These are phyloP conservation scores for Plenodomus lindquistii DNA, from an alignment of 2,329 filamentous ascomycete genomes.

Conservation along the genomic window DNA sequence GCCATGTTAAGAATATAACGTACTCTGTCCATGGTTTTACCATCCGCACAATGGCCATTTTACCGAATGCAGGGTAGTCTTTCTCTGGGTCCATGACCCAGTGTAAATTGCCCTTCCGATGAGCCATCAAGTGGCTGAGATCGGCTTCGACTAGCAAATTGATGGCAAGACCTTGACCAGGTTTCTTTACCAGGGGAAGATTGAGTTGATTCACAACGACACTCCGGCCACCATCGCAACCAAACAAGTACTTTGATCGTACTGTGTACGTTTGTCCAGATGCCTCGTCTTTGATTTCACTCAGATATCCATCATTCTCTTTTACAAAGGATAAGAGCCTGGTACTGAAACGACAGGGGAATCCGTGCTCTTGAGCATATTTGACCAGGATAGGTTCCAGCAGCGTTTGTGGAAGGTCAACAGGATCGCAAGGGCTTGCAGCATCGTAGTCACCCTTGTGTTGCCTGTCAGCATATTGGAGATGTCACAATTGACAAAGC, in stretches of 20 bases:
- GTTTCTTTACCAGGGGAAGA: constrained; percentile 52
- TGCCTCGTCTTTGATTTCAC: constrained; percentile 39
- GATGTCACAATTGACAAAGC: neutral
- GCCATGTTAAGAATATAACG: too few relatives aligned
- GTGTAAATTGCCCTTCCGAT: constrained; percentile 62
- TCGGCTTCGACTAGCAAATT: constrained; percentile 59
- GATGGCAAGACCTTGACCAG: constrained; percentile 49
- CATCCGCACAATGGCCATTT: constrained; percentile 50
- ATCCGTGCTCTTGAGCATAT: constrained; percentile 42
- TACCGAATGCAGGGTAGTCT: neutral
- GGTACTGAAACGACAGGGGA: constrained; percentile 47
- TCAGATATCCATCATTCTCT: constrained; percentile 15
- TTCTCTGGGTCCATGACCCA: constrained; percentile 62
- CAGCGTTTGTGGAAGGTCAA: constrained; percentile 50
- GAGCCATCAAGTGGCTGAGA: constrained; percentile 53
- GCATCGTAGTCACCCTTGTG: constrained; percentile 47
- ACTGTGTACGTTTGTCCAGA: constrained; percentile 50
- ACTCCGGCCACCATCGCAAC: constrained; percentile 60
- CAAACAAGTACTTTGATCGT: constrained; percentile 61
- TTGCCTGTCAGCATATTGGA: too few relatives aligned
- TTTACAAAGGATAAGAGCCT: constrained; percentile 34
- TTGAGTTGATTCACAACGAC: constrained; percentile 52
- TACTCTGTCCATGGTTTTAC: constrained; percentile 67
- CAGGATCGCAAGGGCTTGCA: constrained; percentile 47
- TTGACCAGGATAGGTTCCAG: constrained; percentile 50